These are phyloP conservation scores for Herpetospermum pedunculosum DNA, from an alignment of 306 rosid genomes.

Conservation along the genomic window DNA sequence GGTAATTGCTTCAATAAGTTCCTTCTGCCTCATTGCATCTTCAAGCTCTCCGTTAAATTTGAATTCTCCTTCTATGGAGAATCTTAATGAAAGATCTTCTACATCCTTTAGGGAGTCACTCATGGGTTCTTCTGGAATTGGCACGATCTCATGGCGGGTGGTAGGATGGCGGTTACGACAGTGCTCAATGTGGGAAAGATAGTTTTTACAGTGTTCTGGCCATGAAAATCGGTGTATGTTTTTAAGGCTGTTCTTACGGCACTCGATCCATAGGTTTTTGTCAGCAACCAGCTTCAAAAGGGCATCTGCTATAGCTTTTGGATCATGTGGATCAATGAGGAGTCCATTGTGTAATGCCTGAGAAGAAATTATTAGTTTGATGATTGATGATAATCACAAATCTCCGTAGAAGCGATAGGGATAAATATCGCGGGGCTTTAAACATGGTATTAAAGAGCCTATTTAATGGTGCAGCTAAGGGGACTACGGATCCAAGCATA, in stretches of 20 bases:
- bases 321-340: constrained; percentile 75
- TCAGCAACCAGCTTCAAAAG: constrained; percentile 67
- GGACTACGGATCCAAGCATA: neutral
- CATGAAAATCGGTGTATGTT: constrained; percentile 76
- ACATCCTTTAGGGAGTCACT: constrained; percentile 69
- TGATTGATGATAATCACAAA: neutral
- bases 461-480: neutral
- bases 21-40: constrained; percentile 48
- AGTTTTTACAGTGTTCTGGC: constrained; percentile 76
- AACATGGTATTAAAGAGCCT: neutral
- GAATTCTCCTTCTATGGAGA: constrained; percentile 53
- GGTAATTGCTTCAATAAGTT: constrained; percentile 59
- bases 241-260: constrained; percentile 66
- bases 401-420: neutral
- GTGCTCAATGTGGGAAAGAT: constrained; percentile 65
- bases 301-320: constrained; percentile 63
- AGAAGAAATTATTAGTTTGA: neutral
- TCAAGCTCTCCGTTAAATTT: constrained; percentile 39
- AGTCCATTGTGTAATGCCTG: constrained; percentile 70
- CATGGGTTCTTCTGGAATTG: constrained; percentile 56
- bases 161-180: constrained; percentile 49
- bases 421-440: neutral
- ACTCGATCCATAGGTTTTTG: constrained; percentile 64
- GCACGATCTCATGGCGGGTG: constrained; percentile 44
- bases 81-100: constrained; percentile 61